Conservation (phyloP, 352 stramenopile genomes). For the Globisporangium uncinulatum region DNA sequence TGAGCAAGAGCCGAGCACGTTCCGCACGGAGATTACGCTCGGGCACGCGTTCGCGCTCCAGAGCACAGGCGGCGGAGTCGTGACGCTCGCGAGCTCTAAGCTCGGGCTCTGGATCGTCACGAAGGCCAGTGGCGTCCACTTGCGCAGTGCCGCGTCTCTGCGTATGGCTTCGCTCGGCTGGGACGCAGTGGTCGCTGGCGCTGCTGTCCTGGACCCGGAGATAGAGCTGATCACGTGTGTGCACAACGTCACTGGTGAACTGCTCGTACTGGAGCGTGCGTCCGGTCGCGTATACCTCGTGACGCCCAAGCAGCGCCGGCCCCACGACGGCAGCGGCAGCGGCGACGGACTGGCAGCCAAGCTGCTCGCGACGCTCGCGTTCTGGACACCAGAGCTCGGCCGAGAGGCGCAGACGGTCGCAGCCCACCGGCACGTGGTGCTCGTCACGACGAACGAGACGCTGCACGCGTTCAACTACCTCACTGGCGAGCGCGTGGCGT, state of each 20-base stretch:
- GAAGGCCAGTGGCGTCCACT: constrained; percentile 34
- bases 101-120: constrained; percentile 74
- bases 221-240: constrained; percentile 29
- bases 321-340: background rate
- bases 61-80: constrained; percentile 21
- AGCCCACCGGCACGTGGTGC: constrained; percentile 38
- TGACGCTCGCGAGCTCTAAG: constrained; percentile 42
- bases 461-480: constrained; percentile 53
- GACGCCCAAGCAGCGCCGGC: constrained; percentile 13
- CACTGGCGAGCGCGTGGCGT: constrained; percentile 33
- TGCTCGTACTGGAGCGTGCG: constrained; percentile 39
- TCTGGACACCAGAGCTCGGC: constrained; percentile 14
- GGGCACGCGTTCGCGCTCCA: constrained; percentile 49
- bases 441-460: constrained; percentile 14
- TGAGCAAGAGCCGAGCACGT: constrained; percentile 56
- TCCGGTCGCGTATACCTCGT: constrained; percentile 40
- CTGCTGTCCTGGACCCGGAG: background rate
- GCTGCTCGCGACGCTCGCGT: constrained; percentile 21
- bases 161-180: constrained; percentile 33
- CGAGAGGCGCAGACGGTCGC: constrained; percentile 18
- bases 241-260: constrained; percentile 74
- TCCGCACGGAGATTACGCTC: constrained; percentile 73
- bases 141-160: constrained; percentile 50
- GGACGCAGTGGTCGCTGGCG: constrained; percentile 12
- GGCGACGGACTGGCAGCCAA: constrained; percentile 7